Percentiles rank a stretch among this genome's conserved stretches.
Conservation (phyloP, 768 basidiomycete genomes). For the Mrakia gelida region DNA sequence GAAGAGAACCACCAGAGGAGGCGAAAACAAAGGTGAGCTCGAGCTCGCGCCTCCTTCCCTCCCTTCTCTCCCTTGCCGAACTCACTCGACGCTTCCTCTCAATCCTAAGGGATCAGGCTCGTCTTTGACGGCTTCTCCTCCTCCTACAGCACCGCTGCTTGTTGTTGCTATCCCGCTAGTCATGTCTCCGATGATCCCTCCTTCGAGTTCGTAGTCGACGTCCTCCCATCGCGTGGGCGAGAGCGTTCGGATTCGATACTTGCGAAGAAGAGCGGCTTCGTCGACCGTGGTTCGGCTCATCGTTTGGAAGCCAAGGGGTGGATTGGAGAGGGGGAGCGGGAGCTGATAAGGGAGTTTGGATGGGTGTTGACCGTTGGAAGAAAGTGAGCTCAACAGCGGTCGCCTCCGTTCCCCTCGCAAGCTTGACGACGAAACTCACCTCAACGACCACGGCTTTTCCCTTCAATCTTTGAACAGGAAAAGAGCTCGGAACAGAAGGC, state of each 20-base stretch:
- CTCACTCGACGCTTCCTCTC: slow-evolving; percentile 46
- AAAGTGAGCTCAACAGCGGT: neutral
- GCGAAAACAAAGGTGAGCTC: slow-evolving; percentile 57
- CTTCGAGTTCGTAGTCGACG: slow-evolving; percentile 69
- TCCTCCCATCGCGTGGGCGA: slow-evolving; percentile 86
- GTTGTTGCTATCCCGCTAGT: slow-evolving; percentile 52
- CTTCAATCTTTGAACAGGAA: too few species aligned
- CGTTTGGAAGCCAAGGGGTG: neutral
- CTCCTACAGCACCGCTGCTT: slow-evolving; percentile 53
- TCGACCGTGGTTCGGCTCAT: slow-evolving; percentile 49
- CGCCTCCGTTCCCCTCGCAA: neutral
- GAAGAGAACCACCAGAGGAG: neutral
- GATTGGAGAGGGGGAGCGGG: neutral
- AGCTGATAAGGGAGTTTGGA: neutral
- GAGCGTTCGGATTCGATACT: slow-evolving; percentile 75
- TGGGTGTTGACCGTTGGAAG: neutral
- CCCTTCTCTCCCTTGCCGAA: slow-evolving; percentile 42
- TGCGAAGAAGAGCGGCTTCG: slow-evolving; percentile 76
- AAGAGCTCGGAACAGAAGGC: too few species aligned
- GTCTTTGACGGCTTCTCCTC: slow-evolving; percentile 34
- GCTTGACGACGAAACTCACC: neutral
- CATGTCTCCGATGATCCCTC: slow-evolving; percentile 59
- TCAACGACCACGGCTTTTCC: too few species aligned
- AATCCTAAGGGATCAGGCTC: slow-evolving; percentile 58
- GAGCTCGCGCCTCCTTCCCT: slow-evolving; percentile 54